phyloP scores from a whole-genome alignment of 1,284 basidiomycete species.

The Sutorius eximius region DNA sequence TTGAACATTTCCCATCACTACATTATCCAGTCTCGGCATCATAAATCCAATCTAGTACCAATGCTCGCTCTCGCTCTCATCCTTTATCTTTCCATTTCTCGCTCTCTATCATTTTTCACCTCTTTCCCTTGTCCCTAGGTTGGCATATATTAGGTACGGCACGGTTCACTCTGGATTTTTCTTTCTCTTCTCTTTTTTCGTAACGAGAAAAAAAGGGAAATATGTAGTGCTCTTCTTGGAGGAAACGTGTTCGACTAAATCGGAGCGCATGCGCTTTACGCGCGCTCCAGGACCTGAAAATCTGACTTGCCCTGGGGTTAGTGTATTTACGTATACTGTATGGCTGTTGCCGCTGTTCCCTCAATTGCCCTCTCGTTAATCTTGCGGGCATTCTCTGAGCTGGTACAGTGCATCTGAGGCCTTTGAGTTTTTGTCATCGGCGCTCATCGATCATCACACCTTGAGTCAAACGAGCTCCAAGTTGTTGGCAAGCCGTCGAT shows the following conservation, averaged over 20 bases:
- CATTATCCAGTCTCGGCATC: constrained; percentile 28
- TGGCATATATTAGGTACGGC: constrained; percentile 15
- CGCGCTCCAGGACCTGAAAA: not conserved
- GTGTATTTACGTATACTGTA: no score
- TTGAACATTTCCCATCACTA: constrained; percentile 17
- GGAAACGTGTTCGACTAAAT: not conserved
- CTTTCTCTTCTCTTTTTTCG: not conserved
- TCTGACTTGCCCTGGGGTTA: no score
- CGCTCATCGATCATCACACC: no score
- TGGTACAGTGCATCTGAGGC: no score
- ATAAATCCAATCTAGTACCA: constrained; percentile 30
- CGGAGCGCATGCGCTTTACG: not conserved
- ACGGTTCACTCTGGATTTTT: constrained; percentile 15
- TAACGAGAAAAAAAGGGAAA: constrained; percentile 11
- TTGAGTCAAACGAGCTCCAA: no score
- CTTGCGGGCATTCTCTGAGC: no score
- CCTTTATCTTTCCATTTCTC: not conserved
- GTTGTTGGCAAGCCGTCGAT: no score
- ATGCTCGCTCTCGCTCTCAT: constrained; percentile 7
- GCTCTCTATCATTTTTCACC: not conserved
- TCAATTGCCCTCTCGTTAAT: no score
- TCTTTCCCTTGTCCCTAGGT: constrained; percentile 9
- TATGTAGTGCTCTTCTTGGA: not conserved
- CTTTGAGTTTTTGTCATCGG: no score
- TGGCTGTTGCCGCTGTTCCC: no score